Evolutionary conservation across 2,329 filamentous ascomycete species (phyloP).

Genomic region (Pleurostoma richardsiae): DNA sequence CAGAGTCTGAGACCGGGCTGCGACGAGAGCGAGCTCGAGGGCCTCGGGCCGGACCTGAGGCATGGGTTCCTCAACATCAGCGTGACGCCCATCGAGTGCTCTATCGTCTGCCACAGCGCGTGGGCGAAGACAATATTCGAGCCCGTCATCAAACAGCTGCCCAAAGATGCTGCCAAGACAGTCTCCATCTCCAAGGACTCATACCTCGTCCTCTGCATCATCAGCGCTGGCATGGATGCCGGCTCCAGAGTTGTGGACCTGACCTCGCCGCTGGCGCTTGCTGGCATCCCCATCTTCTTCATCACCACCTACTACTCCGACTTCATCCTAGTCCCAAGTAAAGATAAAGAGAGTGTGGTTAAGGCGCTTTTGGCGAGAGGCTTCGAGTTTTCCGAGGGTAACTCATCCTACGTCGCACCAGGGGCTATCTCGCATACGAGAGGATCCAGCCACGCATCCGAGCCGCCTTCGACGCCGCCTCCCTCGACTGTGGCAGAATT

Average conservation of each 20-base stretch:
- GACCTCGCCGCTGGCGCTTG: slow-evolving; percentile 83
- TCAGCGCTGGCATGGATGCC: slow-evolving; percentile 84
- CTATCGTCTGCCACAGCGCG: slow-evolving; percentile 76
- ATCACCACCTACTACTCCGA: slow-evolving; percentile 98
- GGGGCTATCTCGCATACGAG: slow-evolving; percentile 26
- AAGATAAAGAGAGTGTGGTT: slow-evolving; percentile 69
- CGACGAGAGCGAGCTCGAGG: slow-evolving; percentile 34
- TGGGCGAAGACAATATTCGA: slow-evolving; percentile 72
- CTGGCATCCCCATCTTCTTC: slow-evolving; percentile 95
- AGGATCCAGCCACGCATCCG: slow-evolving; percentile 22
- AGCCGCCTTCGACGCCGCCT: slow-evolving; percentile 62
- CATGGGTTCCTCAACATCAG: slow-evolving; percentile 91
- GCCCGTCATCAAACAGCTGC: slow-evolving; percentile 62
- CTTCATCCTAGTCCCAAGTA: slow-evolving; percentile 85
- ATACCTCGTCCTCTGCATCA: slow-evolving; percentile 85
- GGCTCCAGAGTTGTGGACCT: slow-evolving; percentile 88
- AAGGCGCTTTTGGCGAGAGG: slow-evolving; percentile 72
- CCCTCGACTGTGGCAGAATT: slow-evolving; percentile 75
- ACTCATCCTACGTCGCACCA: slow-evolving; percentile 61
- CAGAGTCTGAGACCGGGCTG: slow-evolving; percentile 27
- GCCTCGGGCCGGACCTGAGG: slow-evolving; percentile 44
- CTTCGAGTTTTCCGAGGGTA: slow-evolving; percentile 73
- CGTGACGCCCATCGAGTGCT: slow-evolving; percentile 88
- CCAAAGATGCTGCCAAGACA: slow-evolving; percentile 41
- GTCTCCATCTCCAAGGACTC: slow-evolving; percentile 77